Percentiles rank a stretch among this genome's conserved stretches.
Evolutionary conservation across 306 rosid species (phyloP).

Genomic region (Cucumis melo): DNA sequence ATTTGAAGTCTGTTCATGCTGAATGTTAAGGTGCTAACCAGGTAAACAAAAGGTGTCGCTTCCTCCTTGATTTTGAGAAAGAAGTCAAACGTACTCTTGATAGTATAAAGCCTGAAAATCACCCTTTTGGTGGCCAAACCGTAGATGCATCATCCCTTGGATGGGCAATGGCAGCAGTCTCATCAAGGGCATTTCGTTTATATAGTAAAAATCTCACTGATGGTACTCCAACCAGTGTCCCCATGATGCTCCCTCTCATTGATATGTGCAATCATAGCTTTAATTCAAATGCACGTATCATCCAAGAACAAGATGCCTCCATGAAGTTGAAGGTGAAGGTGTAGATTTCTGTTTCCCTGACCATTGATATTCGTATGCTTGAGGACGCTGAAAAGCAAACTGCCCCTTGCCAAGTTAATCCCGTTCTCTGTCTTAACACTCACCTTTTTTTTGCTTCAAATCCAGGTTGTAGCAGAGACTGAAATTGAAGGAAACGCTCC

Average conservation of each 20-base stretch:
- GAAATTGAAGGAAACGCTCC: constrained; percentile 45
- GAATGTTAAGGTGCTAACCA: constrained; percentile 16
- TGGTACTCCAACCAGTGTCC: constrained; percentile 30
- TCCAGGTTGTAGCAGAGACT: constrained; percentile 82
- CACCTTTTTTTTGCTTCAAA: constrained; percentile 2
- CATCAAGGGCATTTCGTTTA: constrained; percentile 77
- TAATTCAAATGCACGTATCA: constrained; percentile 56
- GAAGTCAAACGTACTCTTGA: constrained; percentile 40
- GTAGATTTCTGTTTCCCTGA: constrained; percentile 1
- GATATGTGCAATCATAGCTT: constrained; percentile 99
- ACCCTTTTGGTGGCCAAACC: constrained; percentile 71
- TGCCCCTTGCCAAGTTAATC: neutral
- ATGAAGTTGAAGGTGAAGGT: constrained; percentile 62
- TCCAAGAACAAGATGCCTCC: constrained; percentile 58
- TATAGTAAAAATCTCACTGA: constrained; percentile 43
- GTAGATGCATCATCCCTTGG: constrained; percentile 90
- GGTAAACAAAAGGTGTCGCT: constrained; percentile 94
- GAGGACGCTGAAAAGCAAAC: neutral
- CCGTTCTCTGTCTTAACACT: neutral
- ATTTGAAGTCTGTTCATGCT: neutral
- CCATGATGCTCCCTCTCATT: constrained; percentile 95
- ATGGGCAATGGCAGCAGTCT: constrained; percentile 98
- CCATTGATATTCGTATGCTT: neutral
- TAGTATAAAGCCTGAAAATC: constrained; percentile 36
- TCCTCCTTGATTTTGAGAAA: constrained; percentile 83